Conservation (phyloP, 345 rosid genomes). For the Eutrema japonicum region DNA sequence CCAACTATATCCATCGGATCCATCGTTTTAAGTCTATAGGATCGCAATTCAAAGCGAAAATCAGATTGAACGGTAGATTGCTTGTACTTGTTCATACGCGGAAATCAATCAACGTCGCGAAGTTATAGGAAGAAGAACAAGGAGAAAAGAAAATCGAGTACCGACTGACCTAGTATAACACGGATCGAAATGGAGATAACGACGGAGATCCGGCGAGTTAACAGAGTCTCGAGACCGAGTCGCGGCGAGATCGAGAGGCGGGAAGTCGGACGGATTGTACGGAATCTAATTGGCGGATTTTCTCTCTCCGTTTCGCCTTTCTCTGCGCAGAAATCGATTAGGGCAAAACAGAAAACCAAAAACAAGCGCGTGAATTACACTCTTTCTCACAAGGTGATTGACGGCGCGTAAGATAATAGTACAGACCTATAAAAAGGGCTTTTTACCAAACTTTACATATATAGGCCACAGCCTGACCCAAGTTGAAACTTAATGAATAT, state of each 20-base stretch:
- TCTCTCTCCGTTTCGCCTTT: constrained; percentile 25
- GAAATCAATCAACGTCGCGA: not conserved
- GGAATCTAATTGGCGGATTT: constrained; percentile 27
- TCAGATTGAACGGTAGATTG: not conserved
- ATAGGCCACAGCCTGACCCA: not conserved
- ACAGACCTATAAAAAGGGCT: constrained; percentile 21
- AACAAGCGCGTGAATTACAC: constrained; percentile 34
- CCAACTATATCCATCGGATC: constrained; percentile 99
- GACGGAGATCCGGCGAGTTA: constrained; percentile 5
- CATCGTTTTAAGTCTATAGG: constrained; percentile 51
- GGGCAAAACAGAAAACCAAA: constrained; percentile 33
- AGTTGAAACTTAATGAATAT: not conserved
- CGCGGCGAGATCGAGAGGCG: constrained; percentile 18
- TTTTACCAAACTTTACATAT: not conserved
- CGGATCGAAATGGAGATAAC: constrained; percentile 1
- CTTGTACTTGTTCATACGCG: not conserved
- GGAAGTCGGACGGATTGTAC: constrained; percentile 3
- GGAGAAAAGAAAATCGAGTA: not conserved
- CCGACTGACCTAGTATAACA: not conserved
- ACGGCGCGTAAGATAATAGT: constrained; percentile 38
- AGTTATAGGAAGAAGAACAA: not conserved
- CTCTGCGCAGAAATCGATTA: constrained; percentile 27
- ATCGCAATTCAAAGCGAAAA: constrained; percentile 32
- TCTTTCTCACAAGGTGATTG: not conserved
- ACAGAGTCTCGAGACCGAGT: constrained; percentile 18